Evolutionary conservation across 805 yeast genomes (phyloP).

Genomic region (Scheffersomyces coipomensis): DNA sequence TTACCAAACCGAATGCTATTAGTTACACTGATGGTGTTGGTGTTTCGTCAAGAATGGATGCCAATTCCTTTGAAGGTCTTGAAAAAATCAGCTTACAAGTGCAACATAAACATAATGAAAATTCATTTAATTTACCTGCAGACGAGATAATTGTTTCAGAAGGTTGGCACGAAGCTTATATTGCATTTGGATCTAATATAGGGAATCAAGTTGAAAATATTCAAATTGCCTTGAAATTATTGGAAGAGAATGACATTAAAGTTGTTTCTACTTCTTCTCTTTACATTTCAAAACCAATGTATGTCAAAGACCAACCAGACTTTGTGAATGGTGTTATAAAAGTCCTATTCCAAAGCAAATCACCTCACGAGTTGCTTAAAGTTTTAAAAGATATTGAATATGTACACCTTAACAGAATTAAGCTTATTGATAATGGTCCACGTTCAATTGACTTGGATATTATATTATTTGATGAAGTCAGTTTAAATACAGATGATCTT

Average conservation of each 20-base stretch:
- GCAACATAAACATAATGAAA: constrained; percentile 4
- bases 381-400: constrained; percentile 78
- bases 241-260: constrained; percentile 39
- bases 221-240: constrained; percentile 46
- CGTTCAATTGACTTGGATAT: constrained; percentile 89
- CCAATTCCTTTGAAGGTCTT: constrained; percentile 35
- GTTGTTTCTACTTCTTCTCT: constrained; percentile 70
- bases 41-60: constrained; percentile 60
- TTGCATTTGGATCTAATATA: constrained; percentile 88
- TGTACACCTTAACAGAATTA: constrained; percentile 63
- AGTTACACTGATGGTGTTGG: constrained; percentile 89
- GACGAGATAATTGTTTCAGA: constrained; percentile 6
- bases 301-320: constrained; percentile 71
- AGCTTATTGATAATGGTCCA: constrained; percentile 87
- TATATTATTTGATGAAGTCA: constrained; percentile 60
- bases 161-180: constrained; percentile 52
- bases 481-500: constrained; percentile 57
- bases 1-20: constrained; percentile 86
- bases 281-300: constrained; percentile 93
- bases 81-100: constrained; percentile 13
- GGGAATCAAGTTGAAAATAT: constrained; percentile 74
- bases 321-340: constrained; percentile 83
- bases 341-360: constrained; percentile 51
- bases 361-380: constrained; percentile 63
- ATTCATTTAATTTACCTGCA: constrained; percentile 33